These are phyloP conservation scores for Colletotrichum echinochloae DNA, from an alignment of 2,329 filamentous ascomycete species.

Conservation along the genomic window DNA sequence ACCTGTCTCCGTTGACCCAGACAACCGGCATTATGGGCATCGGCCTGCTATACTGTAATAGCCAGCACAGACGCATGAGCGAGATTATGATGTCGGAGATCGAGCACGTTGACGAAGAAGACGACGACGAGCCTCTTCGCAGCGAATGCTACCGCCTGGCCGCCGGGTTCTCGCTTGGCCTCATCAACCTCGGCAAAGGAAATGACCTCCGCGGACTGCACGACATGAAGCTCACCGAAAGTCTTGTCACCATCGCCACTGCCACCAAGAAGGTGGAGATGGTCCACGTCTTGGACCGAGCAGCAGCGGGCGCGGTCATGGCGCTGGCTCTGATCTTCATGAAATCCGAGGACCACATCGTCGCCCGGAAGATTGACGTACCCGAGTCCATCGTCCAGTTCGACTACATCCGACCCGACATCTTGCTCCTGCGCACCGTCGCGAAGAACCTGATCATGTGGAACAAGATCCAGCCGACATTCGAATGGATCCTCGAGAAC, in stretches of 20 bases:
- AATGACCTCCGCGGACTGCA: conserved; percentile 88
- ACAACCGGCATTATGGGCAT: conserved; percentile 98
- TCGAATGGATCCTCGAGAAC: conserved; percentile 80
- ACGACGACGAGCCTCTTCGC: conserved; percentile 86
- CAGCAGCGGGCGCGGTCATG: conserved; percentile 91
- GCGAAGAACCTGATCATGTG: conserved; percentile 94
- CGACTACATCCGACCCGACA: conserved; percentile 93
- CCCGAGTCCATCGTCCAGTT: conserved; percentile 92
- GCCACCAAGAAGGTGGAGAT: conserved; percentile 91
- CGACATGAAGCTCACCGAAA: conserved; percentile 93
- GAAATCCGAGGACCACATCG: conserved; percentile 90
- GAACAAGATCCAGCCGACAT: conserved; percentile 80
- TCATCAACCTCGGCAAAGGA: conserved; percentile 95
- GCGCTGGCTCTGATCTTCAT: conserved; percentile 94
- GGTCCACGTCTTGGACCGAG: conserved; percentile 92
- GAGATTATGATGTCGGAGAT: conserved; percentile 99
- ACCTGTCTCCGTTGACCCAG: conserved; percentile 91
- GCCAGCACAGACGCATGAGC: conserved; percentile 97
- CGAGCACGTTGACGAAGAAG: conserved; percentile 82
- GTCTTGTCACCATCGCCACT: conserved; percentile 86
- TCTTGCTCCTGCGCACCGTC: conserved; percentile 89
- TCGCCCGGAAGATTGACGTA: conserved; percentile 92
- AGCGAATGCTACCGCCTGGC: conserved; percentile 97
- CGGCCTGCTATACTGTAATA: conserved; percentile 91
- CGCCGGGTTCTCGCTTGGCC: conserved; percentile 90